Conservation (phyloP, 108 stramenopile genomes). For the Fragilaria crotonensis region DNA sequence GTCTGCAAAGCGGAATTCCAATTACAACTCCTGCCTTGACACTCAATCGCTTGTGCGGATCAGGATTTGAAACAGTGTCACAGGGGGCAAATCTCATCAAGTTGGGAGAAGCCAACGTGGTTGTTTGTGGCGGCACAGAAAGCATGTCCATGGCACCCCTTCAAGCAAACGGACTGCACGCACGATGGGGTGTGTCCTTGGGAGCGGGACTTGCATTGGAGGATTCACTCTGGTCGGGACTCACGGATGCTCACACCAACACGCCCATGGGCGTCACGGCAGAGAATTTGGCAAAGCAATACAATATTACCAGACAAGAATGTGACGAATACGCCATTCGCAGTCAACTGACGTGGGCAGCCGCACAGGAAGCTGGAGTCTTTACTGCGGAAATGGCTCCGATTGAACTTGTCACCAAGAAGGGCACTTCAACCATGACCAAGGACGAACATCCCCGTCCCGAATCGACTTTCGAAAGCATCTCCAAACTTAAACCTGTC, state of each 20-base stretch:
- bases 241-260: constrained; percentile 83
- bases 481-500: constrained; percentile 80
- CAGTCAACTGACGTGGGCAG: constrained; percentile 80
- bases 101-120: constrained; percentile 77
- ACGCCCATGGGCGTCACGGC: constrained; percentile 98
- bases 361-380: constrained; percentile 63
- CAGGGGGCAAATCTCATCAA: constrained; percentile 87
- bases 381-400: constrained; percentile 93
- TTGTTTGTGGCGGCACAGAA: constrained; percentile 93
- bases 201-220: constrained; percentile 73
- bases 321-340: constrained; percentile 88
- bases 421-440: constrained; percentile 70
- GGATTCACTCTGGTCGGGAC: constrained; percentile 70
- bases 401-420: constrained; percentile 80
- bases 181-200: constrained; percentile 84
- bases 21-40: constrained; percentile 84
- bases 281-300: constrained; percentile 93
- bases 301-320: constrained; percentile 80
- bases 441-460: constrained; percentile 97
- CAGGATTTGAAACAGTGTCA: constrained; percentile 94
- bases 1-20: constrained; percentile 70
- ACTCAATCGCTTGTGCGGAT: constrained; percentile 95
- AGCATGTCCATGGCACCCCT: constrained; percentile 95
- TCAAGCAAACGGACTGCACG: constrained; percentile 72
- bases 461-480: constrained; percentile 77